Base-by-base conservation (phyloP, 148 eudicot species). In the Diospyros lotus region DNA sequence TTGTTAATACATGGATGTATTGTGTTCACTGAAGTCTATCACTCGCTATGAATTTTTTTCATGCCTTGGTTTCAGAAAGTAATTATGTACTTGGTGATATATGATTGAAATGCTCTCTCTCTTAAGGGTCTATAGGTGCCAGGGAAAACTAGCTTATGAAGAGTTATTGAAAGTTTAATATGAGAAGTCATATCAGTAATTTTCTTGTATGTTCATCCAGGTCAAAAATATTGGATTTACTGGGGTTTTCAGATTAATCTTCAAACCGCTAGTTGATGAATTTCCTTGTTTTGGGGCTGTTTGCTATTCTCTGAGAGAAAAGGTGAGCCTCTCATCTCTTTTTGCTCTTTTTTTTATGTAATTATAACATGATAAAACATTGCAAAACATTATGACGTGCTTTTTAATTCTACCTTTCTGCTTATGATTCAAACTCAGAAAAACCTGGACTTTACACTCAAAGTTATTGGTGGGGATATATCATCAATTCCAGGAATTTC, bases 221-320 rank as follows among this genome's bases (percentile, higher is more conserved):
- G 92, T 93, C 28, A 89, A 91, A 78, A 87, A 93, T 75, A 80
- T 93, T 45, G 90, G 85, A 42, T 93, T 93, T 63, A 93, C 98
- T 3, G 98, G 98, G 64, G 79, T 93, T 54, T 93, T 93, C 84
- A 88, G 98, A 77, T 62, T 93, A 59, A 85, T 91, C 61, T 89
- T 93, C 75, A 93, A 87, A 73, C 98, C 98, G 44, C 85, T 93
- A 11, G 93, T 91, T 68, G 84, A 88, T 63, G 90, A 89, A 73
- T 74, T 93, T 68, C 97, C 97, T 62, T 91, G 98, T 70, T 93
- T 93, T 75, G 92, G 92, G 51, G 98, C 97, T 75, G 50, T 93
- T 68, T 82, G 79, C 63, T 93, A 75, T 81, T 93, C 98, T 14
- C 77, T 91, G 72, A 88, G 91, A 78, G 82, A 93, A 69, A 89